Base-by-base conservation (phyloP, 805 yeast species). In the Cyberlindnera lachancei region DNA sequence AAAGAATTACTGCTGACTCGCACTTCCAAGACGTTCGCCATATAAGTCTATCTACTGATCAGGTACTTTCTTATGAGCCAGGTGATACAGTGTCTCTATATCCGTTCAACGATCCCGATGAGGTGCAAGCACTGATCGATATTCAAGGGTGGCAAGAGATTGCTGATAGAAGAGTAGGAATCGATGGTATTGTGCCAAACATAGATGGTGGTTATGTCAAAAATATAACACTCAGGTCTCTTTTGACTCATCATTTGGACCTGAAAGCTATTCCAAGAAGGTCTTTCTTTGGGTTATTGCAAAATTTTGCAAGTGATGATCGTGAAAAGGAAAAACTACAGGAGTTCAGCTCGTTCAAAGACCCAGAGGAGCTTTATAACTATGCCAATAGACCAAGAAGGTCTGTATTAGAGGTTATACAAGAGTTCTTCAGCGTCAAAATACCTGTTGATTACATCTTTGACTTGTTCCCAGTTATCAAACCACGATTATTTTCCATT, bases 301-400 rank as follows among this genome's bases (percentile, higher is more conserved):
- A 83, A 73, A 86, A 80, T 48, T 92, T 88, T 58, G 77, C 84
- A 6, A 61, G 66, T 14, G 92, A 82, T 35, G 72, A 70, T 34
- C 64, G 90, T 36, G 96, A 90, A 46, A 60, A 64, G 22, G 92
- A 78, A 31, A 83, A 85, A 47, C 63, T 92, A 28, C 59, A 61
- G 31, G 96, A 92, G 45, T 83, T 92, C 46, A 72, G 81, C 8
- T 61, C 70, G 8, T 65, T 77, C 30, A 79, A 79, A 27, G 86
- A 83, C 31, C 70, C 80, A 32, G 87, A 90, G 51, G 95, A 84
- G 34, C 57, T 88, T 27, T 90, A 76, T 53, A 79, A 90, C 54
- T 92, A 92, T 55, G 94, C 94, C n/a, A 83, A 86, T 51, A 63
- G 97, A 37, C 96, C 97, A 5, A 68, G 96, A 41, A 58, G 99